Base-by-base conservation (phyloP, 1,284 basidiomycete species). In the Rhodotorula sp. region DNA sequence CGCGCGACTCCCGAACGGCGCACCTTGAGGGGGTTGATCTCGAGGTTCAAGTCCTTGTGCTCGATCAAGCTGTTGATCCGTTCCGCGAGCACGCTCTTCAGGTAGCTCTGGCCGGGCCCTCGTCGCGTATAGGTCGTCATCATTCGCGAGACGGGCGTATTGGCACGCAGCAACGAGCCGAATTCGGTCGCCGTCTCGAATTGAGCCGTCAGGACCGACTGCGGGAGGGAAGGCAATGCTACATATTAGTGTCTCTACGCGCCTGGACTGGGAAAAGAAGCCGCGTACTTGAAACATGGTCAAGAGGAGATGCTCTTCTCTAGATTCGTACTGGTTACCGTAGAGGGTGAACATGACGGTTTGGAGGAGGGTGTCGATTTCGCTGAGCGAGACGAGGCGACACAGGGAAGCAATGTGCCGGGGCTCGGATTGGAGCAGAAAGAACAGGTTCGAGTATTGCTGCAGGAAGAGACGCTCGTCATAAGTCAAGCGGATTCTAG, bases 261-360 rank as follows among this genome's bases (percentile, higher is more conserved):
- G 12, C 23, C 16, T 7, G 18, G 28, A 18, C 3, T 16, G 26
- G 31, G 16, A 12, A 57, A 34, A 23, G 34, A 48, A 2, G 34
- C 2, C 10, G 7, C 84, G 76, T 72, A 85, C 85, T 80, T 87
- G 86, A 83, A 99, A 98, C 95, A 99, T 98, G 70, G 95, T 98
- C 77, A 99, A 86, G 68, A 99, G 88, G 60, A 99, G 84, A 83
- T 99, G 97, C 83, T 99, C 97, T 84, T 99, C 97, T 78, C 95
- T 86, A 79, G 91, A 93, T 84, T 99, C 97, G 84, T 99, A 99
- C 83, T 99, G 97, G 84, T 98, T 98, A 77, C 95, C 97, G 81
- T 98, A 99, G 49, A 99, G 87, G 26, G 95, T 98, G 83, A 99
- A 99, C 97, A 99, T 99, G 83, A 99, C 95, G 6, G 97, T 99